phyloP scores from a whole-genome alignment of 2,329 filamentous ascomycete species.

The Fusarium sambucinum region DNA sequence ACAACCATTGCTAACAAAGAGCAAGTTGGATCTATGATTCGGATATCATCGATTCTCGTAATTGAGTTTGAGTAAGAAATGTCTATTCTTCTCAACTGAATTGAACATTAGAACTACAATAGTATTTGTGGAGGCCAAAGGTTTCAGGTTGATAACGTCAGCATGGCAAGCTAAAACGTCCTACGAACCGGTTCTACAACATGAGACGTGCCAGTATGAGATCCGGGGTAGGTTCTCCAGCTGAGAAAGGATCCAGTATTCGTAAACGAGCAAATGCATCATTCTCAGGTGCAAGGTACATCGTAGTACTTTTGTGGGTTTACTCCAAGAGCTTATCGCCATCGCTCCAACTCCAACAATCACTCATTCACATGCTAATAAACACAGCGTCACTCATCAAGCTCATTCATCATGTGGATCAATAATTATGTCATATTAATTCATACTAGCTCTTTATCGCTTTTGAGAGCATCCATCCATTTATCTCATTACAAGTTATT shows the following conservation, averaged over 20 bases:
- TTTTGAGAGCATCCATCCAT: slow-evolving; percentile 13
- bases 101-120: neutral
- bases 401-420: neutral
- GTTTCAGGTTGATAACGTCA: neutral
- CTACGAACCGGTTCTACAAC: neutral
- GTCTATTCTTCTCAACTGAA: neutral
- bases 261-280: slow-evolving; percentile 10
- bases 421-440: slow-evolving; percentile 33
- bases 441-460: slow-evolving; percentile 31
- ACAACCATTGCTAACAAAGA: slow-evolving; percentile 26
- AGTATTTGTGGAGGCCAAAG: neutral
- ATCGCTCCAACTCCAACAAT: neutral
- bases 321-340: neutral
- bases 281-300: neutral
- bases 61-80: neutral
- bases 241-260: neutral
- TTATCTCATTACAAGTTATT: slow-evolving; percentile 24
- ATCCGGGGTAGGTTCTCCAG: neutral
- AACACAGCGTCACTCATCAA: neutral
- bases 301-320: slow-evolving; percentile 8
- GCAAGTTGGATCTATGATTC: neutral
- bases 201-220: neutral
- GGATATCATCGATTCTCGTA: neutral
- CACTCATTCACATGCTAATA: slow-evolving; percentile 12
- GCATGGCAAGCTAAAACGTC: neutral